These are phyloP conservation scores for Aphanomyces astaci DNA, from an alignment of 352 stramenopile genomes.

Conservation along the genomic window DNA sequence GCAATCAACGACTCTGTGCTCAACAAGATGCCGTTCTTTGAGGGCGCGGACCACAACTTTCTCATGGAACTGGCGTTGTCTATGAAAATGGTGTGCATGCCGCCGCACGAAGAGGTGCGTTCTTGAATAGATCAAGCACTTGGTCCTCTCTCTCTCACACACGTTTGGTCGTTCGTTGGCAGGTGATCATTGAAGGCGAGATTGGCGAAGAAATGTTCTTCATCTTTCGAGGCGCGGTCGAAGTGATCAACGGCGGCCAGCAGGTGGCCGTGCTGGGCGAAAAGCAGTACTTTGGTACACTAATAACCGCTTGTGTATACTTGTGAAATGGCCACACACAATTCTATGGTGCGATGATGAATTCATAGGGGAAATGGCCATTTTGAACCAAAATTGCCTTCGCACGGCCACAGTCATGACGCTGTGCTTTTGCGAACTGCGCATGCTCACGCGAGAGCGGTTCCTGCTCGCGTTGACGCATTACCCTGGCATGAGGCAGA, in stretches of 20 bases:
- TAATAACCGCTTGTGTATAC: too few relatives aligned
- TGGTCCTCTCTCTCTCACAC: too few relatives aligned
- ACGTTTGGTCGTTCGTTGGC: neutral
- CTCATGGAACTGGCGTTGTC: constrained; percentile 73
- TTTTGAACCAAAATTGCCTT: constrained; percentile 65
- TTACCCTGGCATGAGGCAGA: constrained; percentile 67
- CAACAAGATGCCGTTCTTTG: constrained; percentile 77
- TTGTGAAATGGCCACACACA: too few relatives aligned
- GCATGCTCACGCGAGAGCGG: constrained; percentile 69
- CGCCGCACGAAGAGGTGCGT: constrained; percentile 46
- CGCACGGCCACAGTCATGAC: constrained; percentile 63
- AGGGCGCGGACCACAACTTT: constrained; percentile 68
- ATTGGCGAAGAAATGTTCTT: constrained; percentile 83
- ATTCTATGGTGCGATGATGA: too few relatives aligned
- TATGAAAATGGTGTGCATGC: constrained; percentile 79
- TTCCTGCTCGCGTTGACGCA: constrained; percentile 67
- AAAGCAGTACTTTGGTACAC: constrained; percentile 80
- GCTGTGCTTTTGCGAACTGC: constrained; percentile 71
- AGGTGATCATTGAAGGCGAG: constrained; percentile 67
- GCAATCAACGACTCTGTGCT: constrained; percentile 75
- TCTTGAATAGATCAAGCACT: too few relatives aligned
- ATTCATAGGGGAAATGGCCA: constrained; percentile 57
- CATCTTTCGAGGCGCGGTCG: constrained; percentile 70
- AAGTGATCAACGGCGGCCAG: constrained; percentile 48
- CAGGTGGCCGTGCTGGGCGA: constrained; percentile 62